A percentile compares a stretch with the other conserved stretches of the same genome.
Conservation (phyloP, 768 basidiomycete genomes). For the Pleurotus sapidus region DNA sequence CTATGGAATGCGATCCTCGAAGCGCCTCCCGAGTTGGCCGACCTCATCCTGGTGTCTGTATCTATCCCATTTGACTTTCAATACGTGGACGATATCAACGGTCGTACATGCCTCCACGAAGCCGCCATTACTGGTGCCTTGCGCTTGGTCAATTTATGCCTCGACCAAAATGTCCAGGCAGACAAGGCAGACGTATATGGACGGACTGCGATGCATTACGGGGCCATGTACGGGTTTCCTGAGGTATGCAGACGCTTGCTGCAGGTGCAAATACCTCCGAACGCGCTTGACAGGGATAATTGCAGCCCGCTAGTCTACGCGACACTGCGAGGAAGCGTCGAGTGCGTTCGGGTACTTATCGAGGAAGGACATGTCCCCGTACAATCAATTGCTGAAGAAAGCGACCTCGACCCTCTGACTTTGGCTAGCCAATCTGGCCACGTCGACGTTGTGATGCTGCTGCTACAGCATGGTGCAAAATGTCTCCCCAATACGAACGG, state of each 20-base stretch:
- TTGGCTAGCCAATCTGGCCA: conserved; percentile 91
- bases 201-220: conserved; percentile 92
- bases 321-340: conserved; percentile 78
- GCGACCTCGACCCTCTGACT: conserved; percentile 82
- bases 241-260: conserved; percentile 74
- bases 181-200: conserved; percentile 87
- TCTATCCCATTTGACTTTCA: conserved; percentile 78
- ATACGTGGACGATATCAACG: conserved; percentile 97
- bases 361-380: conserved; percentile 65
- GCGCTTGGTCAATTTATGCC: conserved; percentile 77
- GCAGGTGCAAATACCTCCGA: conserved; percentile 60
- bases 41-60: conserved; percentile 69
- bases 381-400: conserved; percentile 52
- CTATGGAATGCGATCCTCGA: conserved; percentile 91
- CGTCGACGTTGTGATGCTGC: conserved; percentile 72
- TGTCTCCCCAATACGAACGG: conserved; percentile 89
- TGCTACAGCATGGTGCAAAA: conserved; percentile 75
- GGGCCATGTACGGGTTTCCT: conserved; percentile 88
- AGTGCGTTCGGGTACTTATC: conserved; percentile 81
- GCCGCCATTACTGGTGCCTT: conserved; percentile 83
- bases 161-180: conserved; percentile 66
- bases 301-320: conserved; percentile 94
- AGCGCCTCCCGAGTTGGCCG: conserved; percentile 68
- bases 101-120: conserved; percentile 90
- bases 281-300: conserved; percentile 86